phyloP scores from a whole-genome alignment of 2,329 filamentous ascomycete species.

The Diaporthe vexans region DNA sequence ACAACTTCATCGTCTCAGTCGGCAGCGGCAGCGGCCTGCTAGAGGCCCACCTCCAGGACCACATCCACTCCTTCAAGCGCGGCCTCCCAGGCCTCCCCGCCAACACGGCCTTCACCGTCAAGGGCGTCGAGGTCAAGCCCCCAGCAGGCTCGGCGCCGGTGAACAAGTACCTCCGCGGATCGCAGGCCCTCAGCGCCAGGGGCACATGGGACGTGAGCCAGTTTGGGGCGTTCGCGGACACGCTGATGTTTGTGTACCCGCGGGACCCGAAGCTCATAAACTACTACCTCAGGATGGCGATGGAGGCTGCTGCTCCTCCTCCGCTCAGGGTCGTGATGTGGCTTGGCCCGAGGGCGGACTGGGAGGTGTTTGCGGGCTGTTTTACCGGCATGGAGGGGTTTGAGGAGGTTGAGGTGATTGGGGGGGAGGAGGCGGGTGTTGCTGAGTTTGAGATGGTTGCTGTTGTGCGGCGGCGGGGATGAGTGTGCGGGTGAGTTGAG shows the following conservation, averaged over 20 bases:
- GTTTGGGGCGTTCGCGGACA: no score
- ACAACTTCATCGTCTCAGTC: slow-evolving; percentile 36
- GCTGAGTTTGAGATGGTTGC: slow-evolving; percentile 40
- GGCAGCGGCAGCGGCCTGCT: slow-evolving; percentile 41
- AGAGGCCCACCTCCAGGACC: slow-evolving; percentile 35
- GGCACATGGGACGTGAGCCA: no score
- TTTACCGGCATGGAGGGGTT: slow-evolving; percentile 2
- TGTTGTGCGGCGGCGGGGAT: slow-evolving; percentile 3
- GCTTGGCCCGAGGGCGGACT: slow-evolving; percentile 38
- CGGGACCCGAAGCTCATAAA: slow-evolving; percentile 27
- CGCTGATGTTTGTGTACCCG: slow-evolving; percentile 40
- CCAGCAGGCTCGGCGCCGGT: background rate
- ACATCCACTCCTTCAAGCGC: background rate
- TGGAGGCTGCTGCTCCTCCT: background rate
- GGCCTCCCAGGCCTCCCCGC: no score
- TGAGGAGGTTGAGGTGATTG: slow-evolving; percentile 1
- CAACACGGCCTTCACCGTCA: background rate
- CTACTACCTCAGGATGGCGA: slow-evolving; percentile 22
- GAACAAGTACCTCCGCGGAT: slow-evolving; percentile 38
- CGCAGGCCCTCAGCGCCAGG: slow-evolving; percentile 25
- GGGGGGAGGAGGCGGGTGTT: slow-evolving; percentile 5
- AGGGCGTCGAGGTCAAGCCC: slow-evolving; percentile 36
- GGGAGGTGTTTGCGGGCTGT: slow-evolving; percentile 25
- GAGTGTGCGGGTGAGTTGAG: background rate
- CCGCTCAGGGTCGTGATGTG: slow-evolving; percentile 29